These are phyloP conservation scores for Zanthoxylum bungeanum DNA, from an alignment of 345 rosid genomes.

Conservation along the genomic window DNA sequence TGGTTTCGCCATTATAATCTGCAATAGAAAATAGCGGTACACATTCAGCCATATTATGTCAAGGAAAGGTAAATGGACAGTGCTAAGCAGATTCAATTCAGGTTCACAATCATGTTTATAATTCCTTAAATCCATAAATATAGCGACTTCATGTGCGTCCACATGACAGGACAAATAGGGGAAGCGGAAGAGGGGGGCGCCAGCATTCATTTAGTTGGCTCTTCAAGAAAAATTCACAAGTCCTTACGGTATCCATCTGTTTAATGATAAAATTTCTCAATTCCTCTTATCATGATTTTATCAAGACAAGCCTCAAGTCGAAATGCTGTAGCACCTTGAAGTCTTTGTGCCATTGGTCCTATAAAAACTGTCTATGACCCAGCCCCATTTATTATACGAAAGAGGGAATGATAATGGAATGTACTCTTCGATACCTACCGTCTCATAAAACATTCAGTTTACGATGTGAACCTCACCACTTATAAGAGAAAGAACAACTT, in stretches of 20 bases:
- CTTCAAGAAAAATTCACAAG: background rate
- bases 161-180: background rate
- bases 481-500: background rate
- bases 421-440: too few relatives aligned
- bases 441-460: too few relatives aligned
- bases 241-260: too few relatives aligned
- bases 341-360: background rate
- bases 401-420: too few relatives aligned
- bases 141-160: background rate
- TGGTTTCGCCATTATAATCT: conserved; percentile 96
- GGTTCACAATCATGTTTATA: background rate
- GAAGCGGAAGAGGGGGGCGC: background rate
- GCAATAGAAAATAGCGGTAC: conserved; percentile 18
- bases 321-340: background rate
- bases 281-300: too few relatives aligned
- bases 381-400: too few relatives aligned
- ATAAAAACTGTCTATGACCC: background rate
- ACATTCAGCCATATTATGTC: background rate
- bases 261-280: too few relatives aligned
- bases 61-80: background rate
- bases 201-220: background rate
- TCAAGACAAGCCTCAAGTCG: too few relatives aligned
- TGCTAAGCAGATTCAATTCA: background rate
- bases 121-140: background rate
- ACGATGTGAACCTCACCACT: background rate